Base-by-base conservation (phyloP, 1,284 basidiomycete genomes). In the Ceratobasidium sp. region DNA sequence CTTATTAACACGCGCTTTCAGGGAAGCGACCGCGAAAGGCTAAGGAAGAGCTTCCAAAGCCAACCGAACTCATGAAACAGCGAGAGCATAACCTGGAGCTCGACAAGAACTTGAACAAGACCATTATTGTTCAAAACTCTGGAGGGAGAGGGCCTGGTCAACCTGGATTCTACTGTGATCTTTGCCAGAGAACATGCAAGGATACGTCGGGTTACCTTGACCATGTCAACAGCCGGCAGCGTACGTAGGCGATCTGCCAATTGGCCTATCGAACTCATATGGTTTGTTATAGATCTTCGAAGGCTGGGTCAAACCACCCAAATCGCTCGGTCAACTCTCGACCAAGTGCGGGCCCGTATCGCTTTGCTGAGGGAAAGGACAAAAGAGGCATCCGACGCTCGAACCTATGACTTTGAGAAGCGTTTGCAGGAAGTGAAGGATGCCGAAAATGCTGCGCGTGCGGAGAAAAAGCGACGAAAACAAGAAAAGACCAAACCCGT, bases 161-260 rank as follows among this genome's bases (percentile, higher is more conserved):
- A 78, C 94, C 95, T 20, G 96, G 96, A 0, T 98, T 97, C 85
- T 93, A 90, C 83, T 98, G 96, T 81, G 95, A 97, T 81, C 86
- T 92, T 10, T 98, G 96, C 83, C 92, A 90, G 80, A 87, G 95
- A 80, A 98, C 94, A 26, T 94, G 95, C 84, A 98, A 98, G 84
- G 97, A 99, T 82, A 97, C 92, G 77, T 89, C 92, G 33, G 94
- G 91, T 1, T 99, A 99, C 83, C 86, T 99, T 66, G 97, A 99
- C 83, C 98, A 99, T 83, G 90, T 99, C 76, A 99, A 99, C 84
- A 92, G 94, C 64, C 89, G 96, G 85, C 91, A 91, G 78, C 98
- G 96, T 98, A 83, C 82, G 95, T 90, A 37, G 2, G 67, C 28
- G 51, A 15, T 20, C 10, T 45, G 33, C 61, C 47, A 64, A 23